Base-by-base conservation (phyloP, 108 stramenopile genomes). In the Pinguiococcus pyrenoidosus region DNA sequence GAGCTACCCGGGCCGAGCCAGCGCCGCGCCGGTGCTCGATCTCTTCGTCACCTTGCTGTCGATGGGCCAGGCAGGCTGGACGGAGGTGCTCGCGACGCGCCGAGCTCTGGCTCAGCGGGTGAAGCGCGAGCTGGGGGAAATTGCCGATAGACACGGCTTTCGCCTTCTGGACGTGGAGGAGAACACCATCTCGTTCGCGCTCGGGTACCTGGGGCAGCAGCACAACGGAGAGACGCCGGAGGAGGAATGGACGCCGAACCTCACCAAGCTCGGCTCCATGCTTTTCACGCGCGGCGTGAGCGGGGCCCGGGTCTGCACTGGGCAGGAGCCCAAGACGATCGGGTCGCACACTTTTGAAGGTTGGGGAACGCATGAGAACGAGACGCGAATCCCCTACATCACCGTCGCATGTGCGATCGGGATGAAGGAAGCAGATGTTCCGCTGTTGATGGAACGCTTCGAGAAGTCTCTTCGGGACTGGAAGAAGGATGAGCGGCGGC, bases 1-100 rank as follows among this genome's bases (percentile, higher is more conserved):
- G 66, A 74, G 73, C 39, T 99, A 99, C 70, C 87, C 97, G 20
- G 97, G 94, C 18, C 82, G 97, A 33, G 97, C 92, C 9, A 87
- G 83, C 25, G 78, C 84, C 32, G 67, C 87, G 4, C 92, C 91
- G 0, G 73, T 90, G 45, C 54, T 90, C 0, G 95, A 99, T 75
- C 48, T 99, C n/a, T 94, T 95, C 51, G 81, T 92, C 48, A 99
- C 94, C 0, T 61, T 99, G 5, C 52, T 95, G 14, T 83, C 80
- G 20, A 89, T 96, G 84, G 98, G 98, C 9, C 46, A 79, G 39
- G 56, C 64, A 37, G 90, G 90, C 12, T 72, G 51, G 18, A 14
- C n/a, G 23, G 28, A 43, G 1, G 22, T 74, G 9, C 44, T 68
- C 24, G 52, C 50, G 14, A 24, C 33, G 54, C 25, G 34, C 38